Evolutionary conservation across 2,329 filamentous ascomycete species (phyloP).

Genomic region (Epichloe baconii): DNA sequence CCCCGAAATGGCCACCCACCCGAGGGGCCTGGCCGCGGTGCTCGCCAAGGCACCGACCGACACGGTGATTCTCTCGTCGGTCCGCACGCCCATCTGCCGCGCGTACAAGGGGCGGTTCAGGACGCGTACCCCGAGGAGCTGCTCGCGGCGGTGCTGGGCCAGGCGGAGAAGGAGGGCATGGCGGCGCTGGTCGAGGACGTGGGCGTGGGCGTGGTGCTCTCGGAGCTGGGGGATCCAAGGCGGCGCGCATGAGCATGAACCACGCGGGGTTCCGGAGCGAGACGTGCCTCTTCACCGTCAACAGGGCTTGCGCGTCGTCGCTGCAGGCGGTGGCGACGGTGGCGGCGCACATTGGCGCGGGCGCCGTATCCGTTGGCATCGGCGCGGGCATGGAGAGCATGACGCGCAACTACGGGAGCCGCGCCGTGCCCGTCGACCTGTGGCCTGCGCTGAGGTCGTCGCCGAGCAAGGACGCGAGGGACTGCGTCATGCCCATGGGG

Average conservation of each 20-base stretch:
- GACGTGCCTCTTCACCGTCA: slow-evolving; percentile 74
- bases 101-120: slow-evolving; percentile 70
- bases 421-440: slow-evolving; percentile 71
- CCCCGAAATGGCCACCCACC: neutral
- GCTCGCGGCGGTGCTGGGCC: slow-evolving; percentile 47
- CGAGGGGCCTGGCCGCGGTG: slow-evolving; percentile 54
- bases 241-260: slow-evolving; percentile 79
- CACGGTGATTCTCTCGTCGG: slow-evolving; percentile 77
- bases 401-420: slow-evolving; percentile 76
- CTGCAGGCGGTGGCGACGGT: slow-evolving; percentile 65
- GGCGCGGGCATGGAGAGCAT: slow-evolving; percentile 93
- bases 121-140: slow-evolving; percentile 87
- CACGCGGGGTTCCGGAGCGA: slow-evolving; percentile 64
- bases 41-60: slow-evolving; percentile 69
- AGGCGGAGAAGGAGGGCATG: slow-evolving; percentile 42
- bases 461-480: slow-evolving; percentile 53
- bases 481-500: slow-evolving; percentile 93
- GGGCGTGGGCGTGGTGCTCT: slow-evolving; percentile 76
- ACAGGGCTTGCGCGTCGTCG: slow-evolving; percentile 71
- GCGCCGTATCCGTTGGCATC: slow-evolving; percentile 60
- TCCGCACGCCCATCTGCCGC: slow-evolving; percentile 76
- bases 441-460: slow-evolving; percentile 63
- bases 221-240: slow-evolving; percentile 86
- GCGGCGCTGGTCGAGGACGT: slow-evolving; percentile 59
- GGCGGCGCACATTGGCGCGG: slow-evolving; percentile 62